Evolutionary conservation across 148 eudicot genomes (phyloP).

Genomic region (Simmondsia chinensis): DNA sequence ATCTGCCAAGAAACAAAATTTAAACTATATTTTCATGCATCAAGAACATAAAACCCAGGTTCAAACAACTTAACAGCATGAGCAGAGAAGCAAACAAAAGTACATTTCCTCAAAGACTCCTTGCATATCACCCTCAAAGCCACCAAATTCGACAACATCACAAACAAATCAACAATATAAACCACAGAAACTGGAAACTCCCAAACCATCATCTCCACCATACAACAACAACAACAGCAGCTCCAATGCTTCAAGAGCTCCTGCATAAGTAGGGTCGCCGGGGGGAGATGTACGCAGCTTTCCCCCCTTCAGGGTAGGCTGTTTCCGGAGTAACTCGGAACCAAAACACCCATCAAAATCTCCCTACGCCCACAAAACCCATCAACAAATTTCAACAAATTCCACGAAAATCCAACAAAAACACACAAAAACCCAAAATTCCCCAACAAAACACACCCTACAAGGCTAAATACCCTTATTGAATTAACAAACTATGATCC

Average conservation of each 20-base stretch:
- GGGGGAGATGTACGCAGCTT: no score
- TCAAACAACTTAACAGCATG: slow-evolving; percentile 44
- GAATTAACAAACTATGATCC: slow-evolving; percentile 17
- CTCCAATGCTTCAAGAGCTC: no score
- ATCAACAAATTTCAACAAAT: slow-evolving; percentile 23
- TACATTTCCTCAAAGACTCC: slow-evolving; percentile 39
- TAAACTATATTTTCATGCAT: no score
- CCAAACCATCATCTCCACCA: slow-evolving; percentile 74
- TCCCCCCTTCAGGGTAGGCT: no score
- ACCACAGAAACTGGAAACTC: slow-evolving; percentile 62
- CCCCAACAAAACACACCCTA: slow-evolving; percentile 35
- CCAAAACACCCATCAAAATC: slow-evolving; percentile 42
- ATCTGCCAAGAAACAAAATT: no score
- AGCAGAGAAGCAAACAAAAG: slow-evolving; percentile 52
- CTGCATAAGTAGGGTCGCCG: no score
- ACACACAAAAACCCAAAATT: slow-evolving; percentile 35
- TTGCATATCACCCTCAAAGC: slow-evolving; percentile 62
- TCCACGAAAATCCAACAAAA: slow-evolving; percentile 28
- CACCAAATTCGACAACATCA: slow-evolving; percentile 72
- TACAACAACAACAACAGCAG: no score
- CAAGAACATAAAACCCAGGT: no score
- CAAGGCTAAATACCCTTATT: slow-evolving; percentile 21
- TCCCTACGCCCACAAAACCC: slow-evolving; percentile 36
- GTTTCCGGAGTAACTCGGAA: slow-evolving; percentile 76
- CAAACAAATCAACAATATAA: slow-evolving; percentile 53